A percentile compares a stretch with the other conserved stretches of the same genome.
phyloP scores from a whole-genome alignment of 768 basidiomycete species.

The Podaxis pistillaris region DNA sequence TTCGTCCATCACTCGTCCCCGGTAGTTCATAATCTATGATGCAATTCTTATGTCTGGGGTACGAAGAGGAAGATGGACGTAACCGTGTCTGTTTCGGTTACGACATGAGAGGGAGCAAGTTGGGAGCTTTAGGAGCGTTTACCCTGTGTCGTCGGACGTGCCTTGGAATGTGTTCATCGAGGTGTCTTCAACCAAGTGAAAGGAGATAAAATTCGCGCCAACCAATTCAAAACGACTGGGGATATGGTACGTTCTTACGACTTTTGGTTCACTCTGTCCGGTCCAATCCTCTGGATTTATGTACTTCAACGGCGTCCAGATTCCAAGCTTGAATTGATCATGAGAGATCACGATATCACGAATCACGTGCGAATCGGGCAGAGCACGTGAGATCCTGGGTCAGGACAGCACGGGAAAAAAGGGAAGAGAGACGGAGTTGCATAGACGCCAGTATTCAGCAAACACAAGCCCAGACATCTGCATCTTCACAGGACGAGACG shows the following conservation, averaged over 20 bases:
- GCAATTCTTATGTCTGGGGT: background rate
- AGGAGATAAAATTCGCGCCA: too few species aligned
- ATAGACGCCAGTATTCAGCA: background rate
- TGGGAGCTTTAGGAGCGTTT: background rate
- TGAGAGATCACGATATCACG: background rate
- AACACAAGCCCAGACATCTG: background rate
- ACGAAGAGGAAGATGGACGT: background rate
- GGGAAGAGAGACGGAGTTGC: background rate
- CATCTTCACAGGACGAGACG: background rate
- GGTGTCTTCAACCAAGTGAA: background rate
- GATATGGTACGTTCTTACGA: too few species aligned
- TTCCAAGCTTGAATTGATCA: too few species aligned
- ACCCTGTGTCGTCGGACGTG: background rate
- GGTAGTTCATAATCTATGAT: background rate
- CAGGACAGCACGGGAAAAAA: constrained; percentile 5
- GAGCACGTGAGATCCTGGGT: constrained; percentile 3
- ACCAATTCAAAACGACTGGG: too few species aligned
- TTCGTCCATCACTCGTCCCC: background rate
- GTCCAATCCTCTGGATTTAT: too few species aligned
- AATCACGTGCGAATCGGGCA: background rate
- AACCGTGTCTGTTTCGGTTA: background rate
- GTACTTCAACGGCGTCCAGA: too few species aligned
- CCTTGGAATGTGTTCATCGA: background rate
- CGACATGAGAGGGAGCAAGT: background rate
- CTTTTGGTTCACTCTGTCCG: too few species aligned